Conservation (phyloP, 2,329 filamentous ascomycete genomes). For the Xylaria sp. region DNA sequence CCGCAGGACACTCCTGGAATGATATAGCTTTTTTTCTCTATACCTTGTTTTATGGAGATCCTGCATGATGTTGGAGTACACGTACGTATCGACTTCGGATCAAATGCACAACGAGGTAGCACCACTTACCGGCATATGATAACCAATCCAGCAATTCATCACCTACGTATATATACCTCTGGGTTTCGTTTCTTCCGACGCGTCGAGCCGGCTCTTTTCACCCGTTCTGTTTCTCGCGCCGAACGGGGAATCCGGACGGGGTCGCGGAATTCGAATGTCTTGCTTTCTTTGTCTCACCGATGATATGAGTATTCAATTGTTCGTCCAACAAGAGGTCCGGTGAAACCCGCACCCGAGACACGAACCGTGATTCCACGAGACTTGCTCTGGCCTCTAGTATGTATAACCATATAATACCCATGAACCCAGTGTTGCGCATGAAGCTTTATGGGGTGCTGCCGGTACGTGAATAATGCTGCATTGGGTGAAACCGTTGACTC, state of each 20-base stretch:
- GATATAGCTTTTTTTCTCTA: not conserved
- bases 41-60: not conserved
- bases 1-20: not conserved
- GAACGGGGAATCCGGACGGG: slow-evolving; percentile 4
- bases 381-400: not conserved
- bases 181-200: not conserved
- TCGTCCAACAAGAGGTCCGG: slow-evolving; percentile 19
- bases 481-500: not conserved
- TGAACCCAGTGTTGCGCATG: not conserved
- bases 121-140: not conserved
- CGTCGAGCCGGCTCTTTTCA: not conserved
- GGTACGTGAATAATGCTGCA: not conserved
- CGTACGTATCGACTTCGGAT: not conserved
- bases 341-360: slow-evolving; percentile 33
- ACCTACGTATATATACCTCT: not conserved
- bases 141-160: not conserved
- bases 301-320: not conserved
- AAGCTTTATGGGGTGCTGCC: not conserved
- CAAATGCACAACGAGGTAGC: slow-evolving; percentile 1
- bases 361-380: slow-evolving; percentile 15
- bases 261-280: not conserved
- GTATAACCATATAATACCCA: not conserved
- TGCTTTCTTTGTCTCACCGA: slow-evolving; percentile 6
- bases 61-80: slow-evolving; percentile 6
- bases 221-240: slow-evolving; percentile 14